Base-by-base conservation (phyloP, 169 alveolate genomes). In the Cryptosporidium xiaoi region DNA sequence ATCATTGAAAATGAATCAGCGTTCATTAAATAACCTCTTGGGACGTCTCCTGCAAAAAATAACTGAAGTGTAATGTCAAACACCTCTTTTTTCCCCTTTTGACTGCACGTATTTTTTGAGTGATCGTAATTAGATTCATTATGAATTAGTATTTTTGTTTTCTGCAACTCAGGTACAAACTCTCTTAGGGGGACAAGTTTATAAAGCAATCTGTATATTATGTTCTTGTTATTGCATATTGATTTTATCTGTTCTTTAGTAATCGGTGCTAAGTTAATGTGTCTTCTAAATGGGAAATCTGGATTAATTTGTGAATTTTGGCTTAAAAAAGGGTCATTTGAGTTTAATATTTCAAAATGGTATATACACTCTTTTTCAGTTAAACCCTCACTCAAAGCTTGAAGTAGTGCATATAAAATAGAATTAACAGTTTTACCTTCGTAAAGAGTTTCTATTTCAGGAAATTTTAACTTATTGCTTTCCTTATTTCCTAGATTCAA, bases 31-130 rank as follows among this genome's bases (percentile, higher is more conserved):
- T 77, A 77, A 27, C 87, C 87, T 31, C 87, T 77, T 36, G 87
- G 87, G 53, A 77, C 87, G 50, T 77, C 77, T 18, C 69, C 87
- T 34, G 87, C 87, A 27, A 40, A 77, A 60, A 20, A 77, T 29
- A 62, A 66, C 36, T 77, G 77, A 27, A 77, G 40, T 24, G 87
- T 60, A 5, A 62, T 10, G 64, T 77, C 87, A 40, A 77, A 77
- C 34, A 77, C 48, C 13, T 77, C 64, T 44, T 77, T 77, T 16
- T 58, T 77, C 18, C 71, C 87, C 31, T 34, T 36, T 18, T 20
- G 27, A 24, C 18, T 51, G 6, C 29, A 51, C n/a, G 36, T 58
- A 46, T n/a, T 51, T 27, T 62, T 62, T 48, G 87, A 40, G 16
- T 48, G 16, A 27, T 56, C 71, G 12, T 33, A 16, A 6, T 31